Percentiles rank a stretch among this genome's conserved stretches.
Conservation (phyloP, 2,329 filamentous ascomycete species). For the Calonectria pseudoreteaudii region DNA sequence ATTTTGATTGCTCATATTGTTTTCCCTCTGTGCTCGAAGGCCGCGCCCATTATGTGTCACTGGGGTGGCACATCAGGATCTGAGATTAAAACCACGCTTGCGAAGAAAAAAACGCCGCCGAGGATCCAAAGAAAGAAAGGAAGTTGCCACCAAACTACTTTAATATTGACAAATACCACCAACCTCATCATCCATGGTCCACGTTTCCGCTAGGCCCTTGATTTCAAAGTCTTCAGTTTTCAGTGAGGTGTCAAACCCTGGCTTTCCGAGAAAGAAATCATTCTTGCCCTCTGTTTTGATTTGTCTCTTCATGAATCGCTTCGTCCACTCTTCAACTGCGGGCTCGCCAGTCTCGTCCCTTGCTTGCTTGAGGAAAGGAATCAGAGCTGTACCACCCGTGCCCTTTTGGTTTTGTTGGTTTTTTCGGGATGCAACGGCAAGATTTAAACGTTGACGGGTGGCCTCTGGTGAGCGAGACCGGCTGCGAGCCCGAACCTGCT, state of each 20-base stretch:
- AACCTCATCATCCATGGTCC: conserved; percentile 87
- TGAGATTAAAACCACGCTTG: neutral
- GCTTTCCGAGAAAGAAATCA: conserved; percentile 70
- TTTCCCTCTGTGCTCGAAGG: neutral
- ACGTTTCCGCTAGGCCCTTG: conserved; percentile 82
- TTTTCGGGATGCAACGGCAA: conserved; percentile 69
- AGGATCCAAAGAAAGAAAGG: neutral
- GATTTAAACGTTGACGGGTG: conserved; percentile 66
- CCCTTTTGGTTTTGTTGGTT: conserved; percentile 77
- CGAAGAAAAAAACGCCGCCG: neutral
- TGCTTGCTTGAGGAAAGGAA: conserved; percentile 96
- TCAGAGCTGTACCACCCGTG: conserved; percentile 92
- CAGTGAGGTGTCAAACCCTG: conserved; percentile 55
- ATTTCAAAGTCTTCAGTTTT: conserved; percentile 61
- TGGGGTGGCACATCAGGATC: neutral
- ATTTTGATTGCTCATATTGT: conserved; percentile 32
- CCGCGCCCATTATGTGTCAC: neutral
- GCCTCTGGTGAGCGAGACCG: conserved; percentile 69
- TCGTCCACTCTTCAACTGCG: conserved; percentile 77
- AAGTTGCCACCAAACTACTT: neutral
- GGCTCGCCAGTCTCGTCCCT: conserved; percentile 96
- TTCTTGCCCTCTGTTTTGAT: conserved; percentile 61
- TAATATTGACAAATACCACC: conserved; percentile 70
- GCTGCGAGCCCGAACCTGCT: conserved; percentile 75
- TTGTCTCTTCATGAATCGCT: conserved; percentile 67